Evolutionary conservation across 2,329 filamentous ascomycete species (phyloP).

Genomic region (Paraconiothyrium brasiliense): DNA sequence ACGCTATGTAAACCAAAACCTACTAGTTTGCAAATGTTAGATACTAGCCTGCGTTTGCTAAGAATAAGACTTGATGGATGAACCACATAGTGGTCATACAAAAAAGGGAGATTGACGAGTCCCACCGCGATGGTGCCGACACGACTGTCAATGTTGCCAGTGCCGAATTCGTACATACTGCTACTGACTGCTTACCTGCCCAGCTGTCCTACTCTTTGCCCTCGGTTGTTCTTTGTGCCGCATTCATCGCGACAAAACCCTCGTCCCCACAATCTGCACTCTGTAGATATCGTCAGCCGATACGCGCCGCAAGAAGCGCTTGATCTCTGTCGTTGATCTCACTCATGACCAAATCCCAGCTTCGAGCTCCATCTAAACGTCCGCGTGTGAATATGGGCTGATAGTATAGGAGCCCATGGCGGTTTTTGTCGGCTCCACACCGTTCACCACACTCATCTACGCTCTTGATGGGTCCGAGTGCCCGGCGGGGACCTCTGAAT

Average conservation of each 20-base stretch:
- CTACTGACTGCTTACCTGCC: neutral
- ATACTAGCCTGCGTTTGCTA: neutral
- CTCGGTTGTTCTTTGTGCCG: neutral
- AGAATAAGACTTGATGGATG: neutral
- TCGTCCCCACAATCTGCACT: neutral
- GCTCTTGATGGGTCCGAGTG: neutral
- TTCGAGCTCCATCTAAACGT: conserved; percentile 14
- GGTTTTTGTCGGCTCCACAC: conserved; percentile 13
- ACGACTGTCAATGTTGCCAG: neutral
- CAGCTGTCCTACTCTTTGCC: neutral
- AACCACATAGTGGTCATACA: neutral
- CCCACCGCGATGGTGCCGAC: neutral
- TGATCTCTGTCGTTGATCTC: conserved; percentile 7
- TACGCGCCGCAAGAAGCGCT: neutral
- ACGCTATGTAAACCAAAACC: neutral
- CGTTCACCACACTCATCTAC: conserved; percentile 16
- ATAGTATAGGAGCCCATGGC: conserved; percentile 21
- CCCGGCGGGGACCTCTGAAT: neutral
- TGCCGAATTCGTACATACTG: neutral
- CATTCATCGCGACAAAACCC: conserved; percentile 4
- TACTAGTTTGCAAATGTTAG: neutral
- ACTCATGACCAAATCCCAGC: conserved; percentile 17
- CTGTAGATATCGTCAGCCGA: neutral
- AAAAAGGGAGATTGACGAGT: neutral
- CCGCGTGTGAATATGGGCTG: conserved; percentile 18